Base-by-base conservation (phyloP, 2,329 filamentous ascomycete species). In the Phialemonium atrogriseum region DNA sequence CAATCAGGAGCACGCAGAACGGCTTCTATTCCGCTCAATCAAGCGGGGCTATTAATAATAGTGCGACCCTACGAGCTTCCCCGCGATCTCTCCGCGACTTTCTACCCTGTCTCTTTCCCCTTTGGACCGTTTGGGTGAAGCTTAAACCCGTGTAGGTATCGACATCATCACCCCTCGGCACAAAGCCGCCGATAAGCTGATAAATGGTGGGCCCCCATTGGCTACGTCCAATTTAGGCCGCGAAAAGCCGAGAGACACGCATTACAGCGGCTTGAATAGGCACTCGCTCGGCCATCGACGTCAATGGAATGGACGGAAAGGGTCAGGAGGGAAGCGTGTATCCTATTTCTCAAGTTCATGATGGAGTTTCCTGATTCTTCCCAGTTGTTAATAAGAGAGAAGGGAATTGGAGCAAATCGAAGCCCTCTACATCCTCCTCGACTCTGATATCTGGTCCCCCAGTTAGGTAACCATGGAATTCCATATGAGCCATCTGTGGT, bases 401-500 rank as follows among this genome's bases (percentile, higher is more conserved):
- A n/a, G n/a, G n/a, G n/a, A n/a, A n/a, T n/a, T n/a, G n/a, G n/a
- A n/a, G n/a, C n/a, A n/a, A n/a, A n/a, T n/a, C n/a, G n/a, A n/a
- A n/a, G n/a, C n/a, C n/a, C n/a, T n/a, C n/a, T n/a, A n/a, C n/a
- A n/a, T n/a, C n/a, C n/a, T n/a, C n/a, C n/a, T n/a, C n/a, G n/a
- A n/a, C n/a, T n/a, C n/a, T n/a, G n/a, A n/a, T n/a, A n/a, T n/a
- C n/a, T n/a, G n/a, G n/a, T n/a, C n/a, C n/a, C n/a, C n/a, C n/a
- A n/a, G n/a, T n/a, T n/a, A n/a, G 8, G 8, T 7, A 32, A 40
- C 18, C 12, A 49, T 51, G 47, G 31, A 35, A 3, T 38, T 50
- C 32, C 30, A 30, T 22, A 27, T 51, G 19, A 44, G 47, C 37
- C 61, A 64, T 32, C 31, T 66, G 27, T 50, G 53, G 42, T 41